phyloP scores from a whole-genome alignment of 495 filamentous ascomycete genomes.

The Letharia lupina region DNA sequence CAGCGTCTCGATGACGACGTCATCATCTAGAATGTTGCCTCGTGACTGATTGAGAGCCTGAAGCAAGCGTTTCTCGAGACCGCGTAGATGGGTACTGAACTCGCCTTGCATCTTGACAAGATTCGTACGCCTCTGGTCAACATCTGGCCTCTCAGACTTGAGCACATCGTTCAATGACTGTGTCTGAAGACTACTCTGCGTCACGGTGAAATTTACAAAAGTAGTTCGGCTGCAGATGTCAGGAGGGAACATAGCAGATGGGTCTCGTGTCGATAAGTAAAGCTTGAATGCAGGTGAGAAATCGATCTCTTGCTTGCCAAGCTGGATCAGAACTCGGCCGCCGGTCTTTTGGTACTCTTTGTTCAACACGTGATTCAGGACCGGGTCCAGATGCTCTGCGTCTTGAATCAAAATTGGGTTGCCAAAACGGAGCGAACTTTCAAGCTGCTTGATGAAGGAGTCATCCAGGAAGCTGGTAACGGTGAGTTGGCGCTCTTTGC shows the following conservation, averaged over 20 bases:
- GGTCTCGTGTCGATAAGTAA: constrained; percentile 91
- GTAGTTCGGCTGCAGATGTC: constrained; percentile 97
- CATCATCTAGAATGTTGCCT: constrained; percentile 96
- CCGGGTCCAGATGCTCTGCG: constrained; percentile 91
- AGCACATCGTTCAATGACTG: constrained; percentile 95
- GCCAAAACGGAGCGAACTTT: constrained; percentile 92
- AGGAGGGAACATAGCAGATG: constrained; percentile 91
- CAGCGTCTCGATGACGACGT: constrained; percentile 94
- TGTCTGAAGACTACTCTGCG: constrained; percentile 95
- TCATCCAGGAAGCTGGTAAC: constrained; percentile 98
- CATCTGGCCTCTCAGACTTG: constrained; percentile 93
- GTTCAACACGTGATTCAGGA: constrained; percentile 97
- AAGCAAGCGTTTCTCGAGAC: constrained; percentile 89
- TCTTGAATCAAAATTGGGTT: constrained; percentile 98
- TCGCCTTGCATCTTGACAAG: constrained; percentile 97
- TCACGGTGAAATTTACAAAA: constrained; percentile 99
- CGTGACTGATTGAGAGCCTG: constrained; percentile 95
- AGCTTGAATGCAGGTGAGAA: constrained; percentile 96
- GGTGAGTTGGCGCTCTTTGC: constrained; percentile 85
- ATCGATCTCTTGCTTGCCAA: constrained; percentile 98
- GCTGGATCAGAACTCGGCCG: constrained; percentile 93
- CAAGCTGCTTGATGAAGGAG: constrained; percentile 94
- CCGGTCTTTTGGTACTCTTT: constrained; percentile 99
- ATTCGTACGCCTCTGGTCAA: constrained; percentile 93
- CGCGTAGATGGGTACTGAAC: constrained; percentile 92